These are phyloP conservation scores for Termitomyces sp. DNA, from an alignment of 768 basidiomycete species.

Conservation along the genomic window DNA sequence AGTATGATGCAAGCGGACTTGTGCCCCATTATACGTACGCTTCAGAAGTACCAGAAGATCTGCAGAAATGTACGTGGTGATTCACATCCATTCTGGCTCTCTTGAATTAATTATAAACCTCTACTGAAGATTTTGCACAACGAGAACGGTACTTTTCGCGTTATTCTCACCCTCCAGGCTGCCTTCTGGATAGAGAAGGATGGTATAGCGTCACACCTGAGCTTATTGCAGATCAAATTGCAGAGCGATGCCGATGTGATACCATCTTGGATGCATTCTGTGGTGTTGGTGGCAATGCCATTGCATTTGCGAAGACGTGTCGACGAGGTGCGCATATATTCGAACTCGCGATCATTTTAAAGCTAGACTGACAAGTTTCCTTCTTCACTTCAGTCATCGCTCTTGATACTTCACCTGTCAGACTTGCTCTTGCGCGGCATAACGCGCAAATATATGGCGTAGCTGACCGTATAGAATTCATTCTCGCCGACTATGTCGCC, in stretches of 20 bases:
- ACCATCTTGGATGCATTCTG: constrained; percentile 93
- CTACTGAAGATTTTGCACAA: constrained; percentile 81
- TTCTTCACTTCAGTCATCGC: constrained; percentile 75
- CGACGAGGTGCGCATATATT: constrained; percentile 67
- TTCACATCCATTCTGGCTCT: not conserved
- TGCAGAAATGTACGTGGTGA: constrained; percentile 71
- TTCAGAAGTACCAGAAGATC: constrained; percentile 67
- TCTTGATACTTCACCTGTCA: constrained; percentile 75
- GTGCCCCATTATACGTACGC: constrained; percentile 64
- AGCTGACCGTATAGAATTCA: constrained; percentile 91
- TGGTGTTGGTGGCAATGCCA: constrained; percentile 96
- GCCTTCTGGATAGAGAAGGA: constrained; percentile 90
- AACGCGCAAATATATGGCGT: constrained; percentile 95
- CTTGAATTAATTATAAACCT: not conserved
- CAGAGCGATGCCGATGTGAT: constrained; percentile 83
- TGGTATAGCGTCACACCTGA: constrained; percentile 98
- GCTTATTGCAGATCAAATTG: constrained; percentile 86
- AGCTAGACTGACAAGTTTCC: not conserved
- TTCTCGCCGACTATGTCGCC: constrained; percentile 77
- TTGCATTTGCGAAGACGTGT: constrained; percentile 95
- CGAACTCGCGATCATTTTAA: not conserved
- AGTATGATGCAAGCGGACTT: constrained; percentile 66
- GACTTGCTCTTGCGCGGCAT: constrained; percentile 88
- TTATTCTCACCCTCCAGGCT: constrained; percentile 65
- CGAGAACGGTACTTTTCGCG: constrained; percentile 75